These are phyloP conservation scores for Mortierella polycephala DNA, from an alignment of 371 early-diverging fungal genomes.

Conservation along the genomic window DNA sequence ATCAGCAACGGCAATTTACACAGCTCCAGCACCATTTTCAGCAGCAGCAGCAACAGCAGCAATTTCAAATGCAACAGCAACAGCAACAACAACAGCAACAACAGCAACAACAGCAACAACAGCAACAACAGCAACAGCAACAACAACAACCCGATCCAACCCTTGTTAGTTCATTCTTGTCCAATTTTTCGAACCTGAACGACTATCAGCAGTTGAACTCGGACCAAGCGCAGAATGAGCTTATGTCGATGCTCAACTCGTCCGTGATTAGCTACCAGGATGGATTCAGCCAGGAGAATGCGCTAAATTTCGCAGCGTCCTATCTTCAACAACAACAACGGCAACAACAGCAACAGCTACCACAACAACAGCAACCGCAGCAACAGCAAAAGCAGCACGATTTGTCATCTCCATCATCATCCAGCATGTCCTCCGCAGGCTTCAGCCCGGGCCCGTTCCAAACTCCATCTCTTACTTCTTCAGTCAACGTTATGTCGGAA, in stretches of 20 bases:
- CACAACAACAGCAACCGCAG: constrained; percentile 15
- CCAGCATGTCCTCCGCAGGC: background rate
- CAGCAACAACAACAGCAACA: constrained; percentile 26
- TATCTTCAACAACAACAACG: constrained; percentile 39
- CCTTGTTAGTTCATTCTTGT: constrained; percentile 19
- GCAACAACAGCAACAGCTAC: constrained; percentile 41
- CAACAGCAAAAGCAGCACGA: constrained; percentile 4
- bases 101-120: constrained; percentile 21
- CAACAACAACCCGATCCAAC: constrained; percentile 15
- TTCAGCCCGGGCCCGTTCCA: constrained; percentile 5
- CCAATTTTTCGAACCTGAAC: constrained; percentile 37
- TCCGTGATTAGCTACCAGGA: constrained; percentile 31
- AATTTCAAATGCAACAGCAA: constrained; percentile 19
- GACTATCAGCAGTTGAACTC: constrained; percentile 49
- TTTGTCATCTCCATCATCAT: background rate
- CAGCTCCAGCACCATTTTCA: constrained; percentile 29
- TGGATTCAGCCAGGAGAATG: constrained; percentile 29
- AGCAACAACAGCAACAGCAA: constrained; percentile 25
- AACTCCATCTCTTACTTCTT: background rate
- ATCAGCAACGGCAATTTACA: constrained; percentile 42
- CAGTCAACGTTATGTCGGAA: background rate
- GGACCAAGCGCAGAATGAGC: constrained; percentile 44
- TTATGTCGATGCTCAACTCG: constrained; percentile 40
- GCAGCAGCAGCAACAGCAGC: constrained; percentile 33
- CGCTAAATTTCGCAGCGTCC: constrained; percentile 21